Conservation (phyloP, 1,284 basidiomycete genomes). For the Austropuccinia psidii region DNA sequence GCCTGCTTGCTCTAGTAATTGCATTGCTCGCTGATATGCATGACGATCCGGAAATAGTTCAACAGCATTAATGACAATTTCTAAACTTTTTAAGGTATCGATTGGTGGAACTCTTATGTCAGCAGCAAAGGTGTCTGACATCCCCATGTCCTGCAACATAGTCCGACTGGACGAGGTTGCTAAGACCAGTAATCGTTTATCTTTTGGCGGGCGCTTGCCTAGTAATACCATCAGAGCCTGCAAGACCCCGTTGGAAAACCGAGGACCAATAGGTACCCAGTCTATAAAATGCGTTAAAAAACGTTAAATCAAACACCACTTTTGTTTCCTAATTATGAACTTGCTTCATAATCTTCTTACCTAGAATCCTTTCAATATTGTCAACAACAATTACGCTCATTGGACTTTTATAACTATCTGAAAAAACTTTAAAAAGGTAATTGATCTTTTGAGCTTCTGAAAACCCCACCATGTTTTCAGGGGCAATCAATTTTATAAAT, state of each 20-base stretch:
- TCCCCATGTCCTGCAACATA: conserved; percentile 82
- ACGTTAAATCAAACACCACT: not conserved
- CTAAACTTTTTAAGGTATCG: conserved; percentile 62
- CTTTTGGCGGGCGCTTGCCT: conserved; percentile 85
- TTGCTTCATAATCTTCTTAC: conserved; percentile 49
- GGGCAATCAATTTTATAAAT: conserved; percentile 95
- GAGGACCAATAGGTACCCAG: conserved; percentile 94
- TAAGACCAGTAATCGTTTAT: conserved; percentile 80
- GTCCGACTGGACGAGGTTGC: conserved; percentile 83
- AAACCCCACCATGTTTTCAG: conserved; percentile 95
- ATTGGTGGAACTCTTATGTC: conserved; percentile 81
- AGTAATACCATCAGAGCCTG: conserved; percentile 87
- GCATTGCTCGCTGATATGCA: conserved; percentile 59
- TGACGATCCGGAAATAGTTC: conserved; percentile 62
- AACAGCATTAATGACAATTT: conserved; percentile 72
- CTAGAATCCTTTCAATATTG: conserved; percentile 77
- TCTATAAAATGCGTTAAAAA: conserved; percentile 53
- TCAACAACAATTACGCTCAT: conserved; percentile 96
- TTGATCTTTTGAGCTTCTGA: conserved; percentile 83
- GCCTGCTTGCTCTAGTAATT: conserved; percentile 66
- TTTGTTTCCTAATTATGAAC: not conserved
- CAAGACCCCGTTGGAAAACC: conserved; percentile 89
- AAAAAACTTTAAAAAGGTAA: conserved; percentile 86
- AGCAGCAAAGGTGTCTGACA: conserved; percentile 79
- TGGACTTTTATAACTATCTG: conserved; percentile 95